Conservation (phyloP, 2,329 filamentous ascomycete genomes). For the Monilinia laxa region DNA sequence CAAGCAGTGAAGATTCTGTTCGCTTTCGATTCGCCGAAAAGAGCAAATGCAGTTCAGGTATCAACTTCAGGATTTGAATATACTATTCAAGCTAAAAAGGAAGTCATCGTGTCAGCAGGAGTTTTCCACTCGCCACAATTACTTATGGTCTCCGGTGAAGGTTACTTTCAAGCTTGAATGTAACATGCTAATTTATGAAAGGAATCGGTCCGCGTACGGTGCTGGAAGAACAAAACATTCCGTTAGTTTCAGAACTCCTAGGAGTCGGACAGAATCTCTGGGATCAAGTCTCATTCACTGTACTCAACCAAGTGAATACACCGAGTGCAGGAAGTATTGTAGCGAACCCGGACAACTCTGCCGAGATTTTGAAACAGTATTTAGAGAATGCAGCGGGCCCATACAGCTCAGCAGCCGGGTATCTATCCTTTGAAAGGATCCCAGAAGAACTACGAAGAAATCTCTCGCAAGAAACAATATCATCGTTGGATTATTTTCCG, state of each 20-base stretch:
- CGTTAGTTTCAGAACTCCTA: conserved; percentile 46
- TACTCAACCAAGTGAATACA: conserved; percentile 22
- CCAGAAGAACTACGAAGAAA: conserved; percentile 10
- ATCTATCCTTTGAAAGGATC: conserved; percentile 26
- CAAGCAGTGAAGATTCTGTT: conserved; percentile 23
- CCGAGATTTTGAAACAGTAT: conserved; percentile 6
- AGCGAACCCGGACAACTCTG: background rate
- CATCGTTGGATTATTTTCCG: conserved; percentile 13
- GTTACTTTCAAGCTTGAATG: background rate
- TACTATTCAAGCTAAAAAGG: conserved; percentile 28
- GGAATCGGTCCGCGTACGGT: background rate
- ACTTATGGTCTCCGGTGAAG: conserved; percentile 15
- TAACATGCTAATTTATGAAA: background rate
- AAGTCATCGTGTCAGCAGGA: conserved; percentile 26
- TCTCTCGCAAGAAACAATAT: conserved; percentile 9
- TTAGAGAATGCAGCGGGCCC: conserved; percentile 6
- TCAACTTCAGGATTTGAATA: conserved; percentile 17
- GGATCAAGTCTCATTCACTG: conserved; percentile 25
- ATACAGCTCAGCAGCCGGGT: conserved; percentile 14
- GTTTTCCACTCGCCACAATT: conserved; percentile 11
- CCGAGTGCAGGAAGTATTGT: conserved; percentile 13
- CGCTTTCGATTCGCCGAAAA: background rate
- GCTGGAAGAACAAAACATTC: conserved; percentile 39
- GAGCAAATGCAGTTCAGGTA: conserved; percentile 7
- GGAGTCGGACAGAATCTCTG: conserved; percentile 51